Evolutionary conservation across 768 basidiomycete species (phyloP), one percentile per base, ranked within the genome.

Genomic region (Kwoniella botswanensis): DNA sequence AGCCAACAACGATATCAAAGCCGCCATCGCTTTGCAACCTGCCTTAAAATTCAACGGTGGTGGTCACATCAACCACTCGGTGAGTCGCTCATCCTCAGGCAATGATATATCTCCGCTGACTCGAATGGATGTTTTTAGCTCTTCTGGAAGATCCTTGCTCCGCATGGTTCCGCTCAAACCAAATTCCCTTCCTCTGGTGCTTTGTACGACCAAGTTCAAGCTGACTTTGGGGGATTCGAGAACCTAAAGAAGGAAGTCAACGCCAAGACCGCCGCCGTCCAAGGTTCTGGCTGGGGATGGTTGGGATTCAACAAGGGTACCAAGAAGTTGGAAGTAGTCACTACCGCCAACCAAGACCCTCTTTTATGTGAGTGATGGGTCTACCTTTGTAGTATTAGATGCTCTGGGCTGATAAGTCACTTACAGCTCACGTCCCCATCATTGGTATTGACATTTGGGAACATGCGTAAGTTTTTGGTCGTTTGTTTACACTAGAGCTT

Each of bases 211-310:
- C 72, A 74, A 50, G 72, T 82, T 65, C 70, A 80, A 46, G 70
- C 66, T 56, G 82, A 86, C 43, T 98, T 90, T 76, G 93, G 93
- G 65, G 86, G 87, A 68, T 75, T 93, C 71, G 92, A 94, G 0
- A 85, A 84, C 63, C 81, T 97, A 75, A 89, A 89, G 85, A 89
- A 88, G 78, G 88, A 93, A 81, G 91, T 97, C 85, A 98, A 96
- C 84, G 85, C 92, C 44, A 87, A 90, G 54, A 93, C 94, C 55
- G 89, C 90, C 53, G 92, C 85, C 43, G 93, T 98, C 70, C 95
- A 97, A 82, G 95, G 94, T 29, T 92, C 91, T 63, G 94, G 94
- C 52, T 97, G 95, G 94, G 94, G 93, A 71, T 98, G 94, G 95
- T 87, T 97, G 81, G 93, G 92, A 41, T 92, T 88, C 81, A 91